Conservation (phyloP, 257 asterid genomes). For the Solanum okadae region DNA sequence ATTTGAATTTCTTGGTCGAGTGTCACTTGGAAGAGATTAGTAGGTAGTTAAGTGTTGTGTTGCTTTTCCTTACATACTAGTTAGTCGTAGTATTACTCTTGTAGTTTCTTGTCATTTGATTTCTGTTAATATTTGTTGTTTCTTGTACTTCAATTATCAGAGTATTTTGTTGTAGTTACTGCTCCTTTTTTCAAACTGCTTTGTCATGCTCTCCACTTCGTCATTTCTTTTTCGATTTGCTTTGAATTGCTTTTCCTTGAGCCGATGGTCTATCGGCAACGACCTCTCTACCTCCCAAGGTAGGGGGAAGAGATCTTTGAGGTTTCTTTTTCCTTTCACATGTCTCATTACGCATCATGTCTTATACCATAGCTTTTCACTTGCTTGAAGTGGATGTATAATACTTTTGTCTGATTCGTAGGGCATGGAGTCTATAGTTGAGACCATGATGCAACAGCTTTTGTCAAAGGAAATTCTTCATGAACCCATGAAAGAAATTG, state of each 20-base stretch:
- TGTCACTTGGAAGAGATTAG: not conserved
- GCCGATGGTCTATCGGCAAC: not conserved
- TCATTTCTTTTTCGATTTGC: too few species aligned
- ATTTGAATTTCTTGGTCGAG: not conserved
- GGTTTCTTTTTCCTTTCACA: not conserved
- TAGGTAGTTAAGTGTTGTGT: not conserved
- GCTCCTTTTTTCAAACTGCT: not conserved
- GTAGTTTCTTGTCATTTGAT: too few species aligned
- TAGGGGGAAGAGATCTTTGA: not conserved
- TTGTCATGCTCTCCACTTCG: not conserved
- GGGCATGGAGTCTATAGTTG: constrained; percentile 93
- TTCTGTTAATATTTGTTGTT: not conserved
- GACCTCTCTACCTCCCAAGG: not conserved
- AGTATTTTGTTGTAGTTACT: not conserved
- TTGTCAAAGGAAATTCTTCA: constrained; percentile 88
- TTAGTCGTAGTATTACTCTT: not conserved
- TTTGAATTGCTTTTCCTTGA: not conserved
- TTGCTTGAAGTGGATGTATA: not conserved
- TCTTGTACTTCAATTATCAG: not conserved
- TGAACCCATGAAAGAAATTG: constrained; percentile 96
- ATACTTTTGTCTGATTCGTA: constrained; percentile 6
- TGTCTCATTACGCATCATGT: not conserved
- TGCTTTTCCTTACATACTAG: not conserved
- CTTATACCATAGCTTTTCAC: not conserved
- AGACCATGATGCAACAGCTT: constrained; percentile 98